Conservation (phyloP, 495 filamentous ascomycete genomes). For the Penicillium egyptiacum region DNA sequence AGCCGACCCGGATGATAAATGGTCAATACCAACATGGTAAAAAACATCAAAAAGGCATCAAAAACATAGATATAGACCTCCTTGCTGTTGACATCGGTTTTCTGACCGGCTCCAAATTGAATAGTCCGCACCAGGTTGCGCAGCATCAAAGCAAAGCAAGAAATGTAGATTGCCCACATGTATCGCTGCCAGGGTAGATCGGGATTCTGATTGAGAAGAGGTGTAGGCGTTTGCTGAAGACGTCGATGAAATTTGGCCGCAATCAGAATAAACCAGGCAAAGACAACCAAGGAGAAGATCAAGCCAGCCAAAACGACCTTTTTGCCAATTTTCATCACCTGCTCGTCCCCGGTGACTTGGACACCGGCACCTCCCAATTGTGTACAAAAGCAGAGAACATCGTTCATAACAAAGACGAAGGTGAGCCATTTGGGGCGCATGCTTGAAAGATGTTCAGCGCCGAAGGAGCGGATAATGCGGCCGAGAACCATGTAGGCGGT, state of each 20-base stretch:
- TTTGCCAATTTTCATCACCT: constrained; percentile 34
- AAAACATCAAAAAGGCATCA: constrained; percentile 37
- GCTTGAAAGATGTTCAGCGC: constrained; percentile 43
- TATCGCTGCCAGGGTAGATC: constrained; percentile 29
- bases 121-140: constrained; percentile 44
- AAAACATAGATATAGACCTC: constrained; percentile 45
- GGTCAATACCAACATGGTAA: constrained; percentile 26
- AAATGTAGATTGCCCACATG: constrained; percentile 42
- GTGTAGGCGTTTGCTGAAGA: constrained; percentile 10
- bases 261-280: constrained; percentile 30
- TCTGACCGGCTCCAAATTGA: constrained; percentile 35
- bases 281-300: constrained; percentile 36
- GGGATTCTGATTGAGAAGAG: constrained; percentile 14
- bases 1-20: constrained; percentile 38
- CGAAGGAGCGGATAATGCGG: constrained; percentile 48
- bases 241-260: constrained; percentile 30
- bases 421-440: constrained; percentile 31
- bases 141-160: constrained; percentile 39
- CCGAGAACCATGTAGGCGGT: constrained; percentile 62
- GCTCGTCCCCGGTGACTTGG: constrained; percentile 38
- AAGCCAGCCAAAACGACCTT: constrained; percentile 36
- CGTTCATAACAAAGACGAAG: constrained; percentile 40
- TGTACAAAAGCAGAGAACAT: constrained; percentile 37
- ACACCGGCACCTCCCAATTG: constrained; percentile 43
- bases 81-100: constrained; percentile 25